Percentiles rank a stretch among this genome's conserved stretches.
Evolutionary conservation across 371 early-diverging fungal genomes (phyloP).

Genomic region (Mucor sp.): DNA sequence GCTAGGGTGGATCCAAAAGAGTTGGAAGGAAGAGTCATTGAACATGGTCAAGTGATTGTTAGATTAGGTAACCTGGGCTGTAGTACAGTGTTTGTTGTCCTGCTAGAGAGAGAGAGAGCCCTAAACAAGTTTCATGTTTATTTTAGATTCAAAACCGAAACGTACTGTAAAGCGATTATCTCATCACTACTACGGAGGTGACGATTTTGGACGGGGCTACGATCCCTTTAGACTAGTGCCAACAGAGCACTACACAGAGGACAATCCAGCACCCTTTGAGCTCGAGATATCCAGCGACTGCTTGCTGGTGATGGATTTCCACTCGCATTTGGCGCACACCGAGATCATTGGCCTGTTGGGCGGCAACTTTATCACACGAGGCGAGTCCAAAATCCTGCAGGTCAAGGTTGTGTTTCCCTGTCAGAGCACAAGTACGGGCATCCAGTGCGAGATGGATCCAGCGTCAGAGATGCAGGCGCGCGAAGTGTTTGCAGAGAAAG

Average conservation of each 20-base stretch:
- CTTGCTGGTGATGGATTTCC: constrained; percentile 77
- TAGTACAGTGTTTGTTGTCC: neutral
- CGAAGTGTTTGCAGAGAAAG: constrained; percentile 66
- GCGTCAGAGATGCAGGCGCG: constrained; percentile 76
- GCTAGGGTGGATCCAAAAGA: constrained; percentile 69
- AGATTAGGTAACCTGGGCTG: constrained; percentile 6
- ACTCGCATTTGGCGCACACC: constrained; percentile 79
- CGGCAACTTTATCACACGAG: constrained; percentile 39
- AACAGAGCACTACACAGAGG: constrained; percentile 51
- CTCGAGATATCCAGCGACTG: constrained; percentile 58
- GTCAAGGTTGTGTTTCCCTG: constrained; percentile 66
- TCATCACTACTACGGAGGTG: constrained; percentile 35
- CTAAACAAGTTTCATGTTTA: constrained; percentile 9
- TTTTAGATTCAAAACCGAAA: constrained; percentile 35
- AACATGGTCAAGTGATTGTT: constrained; percentile 46
- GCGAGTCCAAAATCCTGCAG: neutral
- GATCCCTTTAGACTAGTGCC: constrained; percentile 76
- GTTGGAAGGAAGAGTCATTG: constrained; percentile 66
- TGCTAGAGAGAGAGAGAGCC: neutral
- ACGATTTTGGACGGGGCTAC: constrained; percentile 51
- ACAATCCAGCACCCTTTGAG: constrained; percentile 60
- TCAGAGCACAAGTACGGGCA: constrained; percentile 66
- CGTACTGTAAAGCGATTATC: constrained; percentile 27
- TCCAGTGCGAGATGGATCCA: constrained; percentile 87
- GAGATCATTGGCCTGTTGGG: constrained; percentile 89